Conservation (phyloP, 1,284 basidiomycete species). For the Ganoderma meredithae region DNA sequence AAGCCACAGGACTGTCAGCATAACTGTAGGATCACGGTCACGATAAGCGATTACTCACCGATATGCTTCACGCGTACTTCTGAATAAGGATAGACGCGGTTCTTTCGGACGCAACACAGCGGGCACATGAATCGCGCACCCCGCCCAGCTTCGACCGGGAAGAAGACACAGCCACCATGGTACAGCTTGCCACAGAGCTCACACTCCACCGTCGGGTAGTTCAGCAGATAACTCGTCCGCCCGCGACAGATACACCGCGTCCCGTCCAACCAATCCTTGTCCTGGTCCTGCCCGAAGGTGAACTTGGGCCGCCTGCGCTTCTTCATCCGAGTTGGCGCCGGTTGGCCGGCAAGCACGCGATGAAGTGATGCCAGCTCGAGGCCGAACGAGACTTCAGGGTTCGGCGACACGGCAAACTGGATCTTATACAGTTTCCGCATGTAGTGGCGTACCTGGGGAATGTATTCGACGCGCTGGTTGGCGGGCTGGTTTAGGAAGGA, state of each 20-base stretch:
- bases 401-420: constrained; percentile 81
- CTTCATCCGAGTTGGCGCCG: constrained; percentile 56
- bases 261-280: constrained; percentile 74
- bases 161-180: constrained; percentile 81
- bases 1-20: constrained; percentile 8
- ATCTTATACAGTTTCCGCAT: constrained; percentile 88
- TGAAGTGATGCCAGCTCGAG: constrained; percentile 81
- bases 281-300: constrained; percentile 77
- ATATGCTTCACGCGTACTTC: constrained; percentile 75
- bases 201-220: constrained; percentile 71
- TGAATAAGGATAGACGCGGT: constrained; percentile 69
- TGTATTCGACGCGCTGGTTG: constrained; percentile 75
- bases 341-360: constrained; percentile 76
- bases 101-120: constrained; percentile 77
- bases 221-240: constrained; percentile 62
- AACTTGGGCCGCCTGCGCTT: constrained; percentile 76
- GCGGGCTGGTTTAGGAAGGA: constrained; percentile 69
- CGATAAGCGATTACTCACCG: constrained; percentile 51
- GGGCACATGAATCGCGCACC: constrained; percentile 67
- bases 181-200: constrained; percentile 69
- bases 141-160: constrained; percentile 50
- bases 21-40: not conserved
- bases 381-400: constrained; percentile 78
- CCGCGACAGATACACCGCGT: constrained; percentile 85
- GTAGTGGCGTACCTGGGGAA: constrained; percentile 83